Percentiles rank a stretch among this genome's conserved stretches.
Conservation (phyloP, 2,329 filamentous ascomycete species). For the Cytospora leucostoma region DNA sequence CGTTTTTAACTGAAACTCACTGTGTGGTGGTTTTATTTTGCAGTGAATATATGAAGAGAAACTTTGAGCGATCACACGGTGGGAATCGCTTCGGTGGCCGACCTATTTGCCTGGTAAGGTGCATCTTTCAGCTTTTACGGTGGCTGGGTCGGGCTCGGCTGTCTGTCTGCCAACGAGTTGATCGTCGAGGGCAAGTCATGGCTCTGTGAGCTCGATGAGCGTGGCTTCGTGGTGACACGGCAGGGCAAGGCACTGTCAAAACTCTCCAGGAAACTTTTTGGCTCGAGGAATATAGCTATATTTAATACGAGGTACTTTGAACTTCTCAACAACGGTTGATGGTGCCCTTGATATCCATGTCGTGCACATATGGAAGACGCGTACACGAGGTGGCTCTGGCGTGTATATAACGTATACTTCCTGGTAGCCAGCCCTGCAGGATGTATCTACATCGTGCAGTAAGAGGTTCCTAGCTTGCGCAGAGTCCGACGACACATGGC, state of each 20-base stretch:
- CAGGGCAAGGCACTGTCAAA: background rate
- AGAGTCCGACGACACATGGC: too few relatives aligned
- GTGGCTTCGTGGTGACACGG: background rate
- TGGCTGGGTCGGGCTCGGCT: too few relatives aligned
- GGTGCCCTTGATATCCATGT: too few relatives aligned
- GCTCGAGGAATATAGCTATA: background rate
- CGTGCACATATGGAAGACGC: too few relatives aligned
- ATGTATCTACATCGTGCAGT: too few relatives aligned
- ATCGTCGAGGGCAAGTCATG: background rate
- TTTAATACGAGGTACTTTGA: background rate
- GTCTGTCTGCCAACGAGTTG: background rate
- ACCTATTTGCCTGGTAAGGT: background rate
- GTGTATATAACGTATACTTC: too few relatives aligned
- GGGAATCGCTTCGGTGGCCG: background rate
- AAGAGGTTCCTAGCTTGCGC: too few relatives aligned
- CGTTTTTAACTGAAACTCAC: slow-evolving; percentile 12
- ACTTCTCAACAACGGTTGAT: background rate
- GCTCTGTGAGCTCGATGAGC: background rate
- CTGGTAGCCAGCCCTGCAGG: too few relatives aligned
- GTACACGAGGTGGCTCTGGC: too few relatives aligned
- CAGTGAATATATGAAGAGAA: background rate
- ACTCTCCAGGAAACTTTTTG: background rate
- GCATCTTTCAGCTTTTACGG: background rate
- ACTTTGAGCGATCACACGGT: background rate
- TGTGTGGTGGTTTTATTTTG: background rate